Base-by-base conservation (phyloP, 768 basidiomycete species). In the Rubroboletus pulcherrimus region DNA sequence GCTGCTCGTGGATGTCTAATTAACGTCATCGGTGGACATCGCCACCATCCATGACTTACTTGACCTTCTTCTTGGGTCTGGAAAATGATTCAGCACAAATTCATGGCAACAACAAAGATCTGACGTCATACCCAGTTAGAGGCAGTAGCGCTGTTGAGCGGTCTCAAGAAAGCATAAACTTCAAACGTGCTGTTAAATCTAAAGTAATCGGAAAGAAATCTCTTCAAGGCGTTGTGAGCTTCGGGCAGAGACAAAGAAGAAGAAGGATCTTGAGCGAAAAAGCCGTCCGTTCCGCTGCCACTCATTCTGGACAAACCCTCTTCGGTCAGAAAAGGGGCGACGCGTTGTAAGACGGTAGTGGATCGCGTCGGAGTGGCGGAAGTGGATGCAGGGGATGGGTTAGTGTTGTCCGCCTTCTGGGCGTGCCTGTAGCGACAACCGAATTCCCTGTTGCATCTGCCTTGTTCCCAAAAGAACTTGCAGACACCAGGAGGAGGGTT, bases 11-110 rank as follows among this genome's bases (percentile, higher is more conserved):
- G 37, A 49, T 34, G 31, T 29, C 14, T 2, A 5, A 51, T 57
- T 19, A 63, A 54, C 26, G 56, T 51, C 24, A 34, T 19, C 7
- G 12, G 53, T 53, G n/a, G 54, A 41, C 7, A 51, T 49, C 30
- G 53, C 45, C 39, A 34, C 37, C 31, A 35, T 48, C 9, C 49
- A 55, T 42, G 12, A 57, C 71, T 57, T 57, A 82, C 81, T 70
- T 82, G 82, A 6, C 78, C 79, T 54, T 82, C 81, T 58, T 81
- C 77, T 30, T 72, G 66, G 15, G 75, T 74, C 78, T 81, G 50
- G 26, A 5, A 41, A 38, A 37, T 34, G 43, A 39, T 9, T 60
- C 49, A 59, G 43, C 29, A 43, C 26, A 3, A 26, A 14, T 29
- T 21, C 9, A 4, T 14, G 2, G 35, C 19, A n/a, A 54, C 8